Percentiles rank a stretch among this genome's conserved stretches.
phyloP scores from a whole-genome alignment of 1,139 yeast species.

The Yamadazyma trypodendri region DNA sequence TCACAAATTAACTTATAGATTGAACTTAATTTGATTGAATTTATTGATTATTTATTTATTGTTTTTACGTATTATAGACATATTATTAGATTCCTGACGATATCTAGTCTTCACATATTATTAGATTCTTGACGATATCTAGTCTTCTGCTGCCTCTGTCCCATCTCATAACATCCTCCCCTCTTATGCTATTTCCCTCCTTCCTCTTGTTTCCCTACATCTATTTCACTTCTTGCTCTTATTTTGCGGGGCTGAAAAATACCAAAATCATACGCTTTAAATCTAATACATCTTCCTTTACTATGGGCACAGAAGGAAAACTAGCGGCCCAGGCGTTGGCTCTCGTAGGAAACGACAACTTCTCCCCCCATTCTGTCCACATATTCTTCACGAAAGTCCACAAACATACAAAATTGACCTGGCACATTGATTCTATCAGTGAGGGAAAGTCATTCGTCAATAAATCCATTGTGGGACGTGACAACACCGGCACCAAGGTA shows the following conservation, averaged over 20 bases:
- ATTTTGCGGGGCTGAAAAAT: neutral
- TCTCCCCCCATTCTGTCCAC: constrained; percentile 39
- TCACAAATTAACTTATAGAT: no score
- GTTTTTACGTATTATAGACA: no score
- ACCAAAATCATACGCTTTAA: neutral
- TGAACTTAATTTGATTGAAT: no score
- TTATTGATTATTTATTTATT: no score
- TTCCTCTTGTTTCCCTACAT: no score
- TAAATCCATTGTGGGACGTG: constrained; percentile 50
- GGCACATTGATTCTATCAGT: constrained; percentile 36
- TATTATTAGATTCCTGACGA: no score
- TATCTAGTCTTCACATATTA: no score
- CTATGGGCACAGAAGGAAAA: constrained; percentile 2
- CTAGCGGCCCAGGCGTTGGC: constrained; percentile 30
- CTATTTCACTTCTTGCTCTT: no score
- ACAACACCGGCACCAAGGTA: constrained; percentile 30
- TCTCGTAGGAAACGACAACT: constrained; percentile 28
- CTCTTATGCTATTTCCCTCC: no score
- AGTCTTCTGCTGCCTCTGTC: no score
- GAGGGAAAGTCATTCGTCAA: constrained; percentile 63
- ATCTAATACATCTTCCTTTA: neutral
- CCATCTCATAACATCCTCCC: no score
- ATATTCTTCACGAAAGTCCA: constrained; percentile 27
- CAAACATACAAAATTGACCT: constrained; percentile 20
- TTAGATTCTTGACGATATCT: no score